Percentiles rank a stretch among this genome's conserved stretches.
Conservation (phyloP, 768 basidiomycete species). For the Phylloporus arenicola region DNA sequence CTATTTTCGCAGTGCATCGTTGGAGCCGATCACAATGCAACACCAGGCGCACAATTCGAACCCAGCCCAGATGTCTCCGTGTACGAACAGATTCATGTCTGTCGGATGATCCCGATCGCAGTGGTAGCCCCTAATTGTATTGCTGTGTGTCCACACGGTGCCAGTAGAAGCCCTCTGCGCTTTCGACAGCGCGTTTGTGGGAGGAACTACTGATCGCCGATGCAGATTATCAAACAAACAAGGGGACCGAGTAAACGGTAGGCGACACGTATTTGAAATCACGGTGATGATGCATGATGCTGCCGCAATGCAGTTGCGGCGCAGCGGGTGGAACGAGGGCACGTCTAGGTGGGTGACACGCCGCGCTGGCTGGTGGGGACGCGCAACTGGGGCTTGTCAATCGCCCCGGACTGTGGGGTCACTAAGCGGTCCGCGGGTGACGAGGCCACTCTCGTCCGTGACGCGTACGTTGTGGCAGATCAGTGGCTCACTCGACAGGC, state of each 20-base stretch:
- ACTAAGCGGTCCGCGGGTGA: not conserved
- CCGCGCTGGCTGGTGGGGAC: too few species aligned
- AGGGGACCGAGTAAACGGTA: not conserved
- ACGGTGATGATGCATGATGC: too few species aligned
- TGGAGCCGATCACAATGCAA: not conserved
- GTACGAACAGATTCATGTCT: too few species aligned
- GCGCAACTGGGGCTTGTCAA: too few species aligned
- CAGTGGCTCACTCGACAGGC: not conserved
- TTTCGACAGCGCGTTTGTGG: not conserved
- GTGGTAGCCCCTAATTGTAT: not conserved
- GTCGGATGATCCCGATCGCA: not conserved
- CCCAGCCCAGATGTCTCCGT: not conserved
- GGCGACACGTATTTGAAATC: not conserved
- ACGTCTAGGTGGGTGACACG: too few species aligned
- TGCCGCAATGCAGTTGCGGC: not conserved
- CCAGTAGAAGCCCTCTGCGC: not conserved
- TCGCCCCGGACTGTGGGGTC: too few species aligned
- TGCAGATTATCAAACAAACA: too few species aligned
- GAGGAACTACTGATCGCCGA: not conserved
- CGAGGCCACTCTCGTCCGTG: too few species aligned
- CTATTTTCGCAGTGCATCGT: not conserved
- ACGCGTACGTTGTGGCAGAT: not conserved
- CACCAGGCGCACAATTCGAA: constrained; percentile 2
- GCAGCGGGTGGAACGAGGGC: not conserved
- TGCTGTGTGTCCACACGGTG: not conserved